Evolutionary conservation across 306 rosid species (phyloP), one percentile per base, ranked within the genome.

Genomic region (Sechiopsis laciniata): DNA sequence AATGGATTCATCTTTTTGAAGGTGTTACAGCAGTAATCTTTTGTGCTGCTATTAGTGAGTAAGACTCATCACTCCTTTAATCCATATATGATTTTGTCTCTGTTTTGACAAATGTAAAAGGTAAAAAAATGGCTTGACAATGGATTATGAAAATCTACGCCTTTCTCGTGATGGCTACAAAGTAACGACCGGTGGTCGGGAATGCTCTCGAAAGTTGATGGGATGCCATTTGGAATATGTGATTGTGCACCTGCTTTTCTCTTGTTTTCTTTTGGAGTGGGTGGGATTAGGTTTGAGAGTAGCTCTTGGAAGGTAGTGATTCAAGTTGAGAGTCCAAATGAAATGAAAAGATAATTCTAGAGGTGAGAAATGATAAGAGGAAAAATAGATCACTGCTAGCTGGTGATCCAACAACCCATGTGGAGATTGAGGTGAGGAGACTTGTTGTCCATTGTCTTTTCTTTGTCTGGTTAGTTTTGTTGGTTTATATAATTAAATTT

Each of bases 1-100:
- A 95, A 83, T 95, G 99, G 99, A 95, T 95, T 84, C 99, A 95
- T 95, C 89, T 95, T 54, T 95, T 95, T 56, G 99, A 95, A 86
- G 99, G 97, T 62, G 99, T 95, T 77, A 87, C 96, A 14, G 99
- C 99, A 74, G 96, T 95, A 74, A 95, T 95, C 79, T 95, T 95
- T 88, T 95, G 99, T 78, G 97, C 92, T 75, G 91, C 99, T 16
- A 87, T 95, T 72, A 95, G 99, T 87, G 99, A 95, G 99, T 95
- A 89, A 86, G 94, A 60, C 74, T n/a, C 59, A 11, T 81, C 24
- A 76, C 10, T 40, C 10, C 65, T 42, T 20, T 75, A 72, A 72
- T 53, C 40, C 56, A 55, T 14, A 54, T 57, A 37, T 75, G 45
- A 17, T 74, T 53, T 26, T 69, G 73, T 22, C 17, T 2, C 37